Evolutionary conservation across 176 grass and related monocot species (phyloP).

Genomic region (Raddia guianensis): DNA sequence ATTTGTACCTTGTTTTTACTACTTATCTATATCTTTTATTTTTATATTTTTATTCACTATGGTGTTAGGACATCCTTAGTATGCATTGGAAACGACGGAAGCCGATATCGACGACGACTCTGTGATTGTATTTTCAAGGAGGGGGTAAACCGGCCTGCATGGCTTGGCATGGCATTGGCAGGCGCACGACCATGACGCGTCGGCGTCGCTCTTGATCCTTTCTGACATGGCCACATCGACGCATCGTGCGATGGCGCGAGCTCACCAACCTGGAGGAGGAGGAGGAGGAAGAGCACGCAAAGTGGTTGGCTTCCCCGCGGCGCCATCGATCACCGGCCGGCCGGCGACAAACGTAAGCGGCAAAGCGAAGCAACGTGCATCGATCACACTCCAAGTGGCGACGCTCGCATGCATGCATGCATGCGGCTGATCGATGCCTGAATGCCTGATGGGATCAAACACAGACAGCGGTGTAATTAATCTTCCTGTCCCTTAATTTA

Average conservation of each 20-base stretch:
- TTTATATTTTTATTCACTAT: too few species aligned
- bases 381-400: neutral
- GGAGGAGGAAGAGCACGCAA: conserved; percentile 14
- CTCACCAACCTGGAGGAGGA: neutral
- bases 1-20: too few species aligned
- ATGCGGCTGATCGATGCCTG: neutral
- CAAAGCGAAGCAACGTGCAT: conserved; percentile 36
- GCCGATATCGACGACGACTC: too few species aligned
- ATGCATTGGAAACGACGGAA: too few species aligned
- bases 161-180: too few species aligned
- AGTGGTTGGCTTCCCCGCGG: conserved; percentile 35
- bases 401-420: neutral
- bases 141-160: too few species aligned
- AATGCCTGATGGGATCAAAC: too few species aligned
- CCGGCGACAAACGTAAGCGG: conserved; percentile 45
- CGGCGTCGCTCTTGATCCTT: neutral
- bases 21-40: too few species aligned
- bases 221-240: neutral
- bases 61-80: too few species aligned
- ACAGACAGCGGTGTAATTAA: too few species aligned
- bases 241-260: neutral
- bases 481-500: too few species aligned
- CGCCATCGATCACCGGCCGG: neutral
- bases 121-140: too few species aligned
- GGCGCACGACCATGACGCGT: neutral